Conservation (phyloP, 495 filamentous ascomycete genomes). For the Aspergillus carlsbadensis region DNA sequence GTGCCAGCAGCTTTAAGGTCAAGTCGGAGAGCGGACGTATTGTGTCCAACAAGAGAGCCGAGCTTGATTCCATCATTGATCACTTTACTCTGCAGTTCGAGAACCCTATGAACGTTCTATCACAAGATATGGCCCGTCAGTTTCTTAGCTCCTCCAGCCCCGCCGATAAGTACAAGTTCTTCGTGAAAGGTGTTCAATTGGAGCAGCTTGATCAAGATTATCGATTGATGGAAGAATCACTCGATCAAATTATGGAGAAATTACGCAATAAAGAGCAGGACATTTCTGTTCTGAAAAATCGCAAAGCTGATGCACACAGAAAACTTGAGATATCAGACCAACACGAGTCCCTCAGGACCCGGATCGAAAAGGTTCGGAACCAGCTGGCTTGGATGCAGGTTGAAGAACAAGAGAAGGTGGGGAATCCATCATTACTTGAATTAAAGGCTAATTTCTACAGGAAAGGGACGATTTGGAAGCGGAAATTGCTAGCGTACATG, state of each 20-base stretch:
- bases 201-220: conserved; percentile 93
- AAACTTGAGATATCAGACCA: conserved; percentile 58
- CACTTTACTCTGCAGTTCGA: conserved; percentile 92
- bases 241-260: conserved; percentile 68
- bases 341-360: conserved; percentile 53
- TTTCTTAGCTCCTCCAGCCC: conserved; percentile 85
- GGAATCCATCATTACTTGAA: conserved; percentile 12
- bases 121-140: conserved; percentile 90
- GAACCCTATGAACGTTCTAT: conserved; percentile 97
- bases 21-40: conserved; percentile 70
- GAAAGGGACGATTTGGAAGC: conserved; percentile 31
- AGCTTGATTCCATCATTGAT: conserved; percentile 92
- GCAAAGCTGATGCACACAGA: conserved; percentile 45
- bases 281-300: conserved; percentile 44
- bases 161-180: conserved; percentile 91
- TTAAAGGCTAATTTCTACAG: conserved; percentile 16
- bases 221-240: conserved; percentile 65
- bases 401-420: conserved; percentile 50
- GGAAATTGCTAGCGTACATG: conserved; percentile 36
- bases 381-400: conserved; percentile 78
- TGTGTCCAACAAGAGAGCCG: conserved; percentile 77
- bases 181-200: conserved; percentile 91
- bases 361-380: conserved; percentile 46
- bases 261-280: conserved; percentile 48
- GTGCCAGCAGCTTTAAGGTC: conserved; percentile 80